These are phyloP conservation scores for Lipomyces spencermartinsiae DNA, from an alignment of 805 yeast species.

Conservation along the genomic window DNA sequence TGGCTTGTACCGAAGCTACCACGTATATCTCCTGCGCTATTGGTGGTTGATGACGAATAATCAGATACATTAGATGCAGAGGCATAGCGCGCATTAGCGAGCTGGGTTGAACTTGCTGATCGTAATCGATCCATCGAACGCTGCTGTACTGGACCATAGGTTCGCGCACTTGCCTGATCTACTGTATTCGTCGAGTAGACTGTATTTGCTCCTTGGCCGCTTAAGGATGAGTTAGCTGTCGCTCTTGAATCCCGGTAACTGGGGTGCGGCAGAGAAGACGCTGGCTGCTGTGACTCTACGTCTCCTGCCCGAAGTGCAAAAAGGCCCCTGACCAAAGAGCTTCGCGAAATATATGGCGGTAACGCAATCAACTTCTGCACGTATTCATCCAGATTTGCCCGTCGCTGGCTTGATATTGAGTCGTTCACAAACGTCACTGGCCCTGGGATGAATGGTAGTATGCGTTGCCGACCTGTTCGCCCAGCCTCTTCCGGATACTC, in stretches of 20 bases:
- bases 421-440: conserved; percentile 93
- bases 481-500: conserved; percentile 94
- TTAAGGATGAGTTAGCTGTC: background rate
- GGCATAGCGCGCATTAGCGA: background rate
- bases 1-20: conserved; percentile 19
- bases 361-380: conserved; percentile 66
- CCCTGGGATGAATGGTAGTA: conserved; percentile 93
- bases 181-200: background rate
- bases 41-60: conserved; percentile 16
- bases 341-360: conserved; percentile 66
- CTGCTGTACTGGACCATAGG: conserved; percentile 5
- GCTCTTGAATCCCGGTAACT: conserved; percentile 9
- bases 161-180: conserved; percentile 3
- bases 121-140: conserved; percentile 23
- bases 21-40: conserved; percentile 15
- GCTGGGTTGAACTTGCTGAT: conserved; percentile 11
- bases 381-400: conserved; percentile 61
- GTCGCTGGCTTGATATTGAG: conserved; percentile 61
- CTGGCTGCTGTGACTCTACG: conserved; percentile 52
- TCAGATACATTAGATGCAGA: conserved; percentile 6
- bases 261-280: conserved; percentile 47
- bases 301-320: conserved; percentile 75
- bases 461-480: conserved; percentile 74
- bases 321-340: conserved; percentile 60
- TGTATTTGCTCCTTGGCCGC: conserved; percentile 5